Percentiles rank a stretch among this genome's conserved stretches.
These are phyloP conservation scores for Cryptococcus amylolentus DNA, from an alignment of 1,284 basidiomycete species.

Conservation along the genomic window DNA sequence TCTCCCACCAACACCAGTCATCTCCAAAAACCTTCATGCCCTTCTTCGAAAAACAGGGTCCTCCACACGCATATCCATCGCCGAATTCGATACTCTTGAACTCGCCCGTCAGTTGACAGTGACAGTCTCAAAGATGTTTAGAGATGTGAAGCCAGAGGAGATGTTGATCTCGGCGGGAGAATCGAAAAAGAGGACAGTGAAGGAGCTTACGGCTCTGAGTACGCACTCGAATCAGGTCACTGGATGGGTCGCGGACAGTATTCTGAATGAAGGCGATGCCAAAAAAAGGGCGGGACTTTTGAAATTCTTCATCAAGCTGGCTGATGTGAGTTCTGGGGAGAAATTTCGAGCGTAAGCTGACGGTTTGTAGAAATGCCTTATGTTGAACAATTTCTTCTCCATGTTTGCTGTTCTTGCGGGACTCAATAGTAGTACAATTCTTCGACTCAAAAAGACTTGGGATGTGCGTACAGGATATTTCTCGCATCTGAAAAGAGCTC, in stretches of 20 bases:
- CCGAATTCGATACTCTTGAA: slow-evolving; percentile 92
- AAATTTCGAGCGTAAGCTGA: slow-evolving; percentile 10
- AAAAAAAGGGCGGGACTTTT: slow-evolving; percentile 75
- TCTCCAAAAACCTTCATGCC: slow-evolving; percentile 74
- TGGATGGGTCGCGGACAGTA: slow-evolving; percentile 89
- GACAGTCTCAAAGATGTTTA: slow-evolving; percentile 83
- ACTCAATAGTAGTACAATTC: slow-evolving; percentile 88
- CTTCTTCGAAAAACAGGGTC: slow-evolving; percentile 36
- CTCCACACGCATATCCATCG: slow-evolving; percentile 61
- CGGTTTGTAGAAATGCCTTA: slow-evolving; percentile 71
- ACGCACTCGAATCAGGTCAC: slow-evolving; percentile 90
- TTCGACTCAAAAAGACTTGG: slow-evolving; percentile 92
- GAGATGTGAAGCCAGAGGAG: slow-evolving; percentile 84
- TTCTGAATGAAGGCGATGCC: slow-evolving; percentile 80
- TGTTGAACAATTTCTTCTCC: slow-evolving; percentile 88
- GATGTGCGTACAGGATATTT: slow-evolving; percentile 56
- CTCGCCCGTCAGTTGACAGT: slow-evolving; percentile 91
- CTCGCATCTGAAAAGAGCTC: slow-evolving; percentile 9
- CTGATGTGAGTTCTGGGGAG: slow-evolving; percentile 66
- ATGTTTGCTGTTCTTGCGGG: slow-evolving; percentile 96
- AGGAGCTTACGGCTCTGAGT: slow-evolving; percentile 80
- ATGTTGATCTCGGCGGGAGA: slow-evolving; percentile 67
- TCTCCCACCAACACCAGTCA: slow-evolving; percentile 60
- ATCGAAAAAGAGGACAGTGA: slow-evolving; percentile 55
- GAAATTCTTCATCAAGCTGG: slow-evolving; percentile 89